Percentiles rank a stretch among this genome's conserved stretches.
These are phyloP conservation scores for Collybia sordida DNA, from an alignment of 768 basidiomycete species.

Conservation along the genomic window DNA sequence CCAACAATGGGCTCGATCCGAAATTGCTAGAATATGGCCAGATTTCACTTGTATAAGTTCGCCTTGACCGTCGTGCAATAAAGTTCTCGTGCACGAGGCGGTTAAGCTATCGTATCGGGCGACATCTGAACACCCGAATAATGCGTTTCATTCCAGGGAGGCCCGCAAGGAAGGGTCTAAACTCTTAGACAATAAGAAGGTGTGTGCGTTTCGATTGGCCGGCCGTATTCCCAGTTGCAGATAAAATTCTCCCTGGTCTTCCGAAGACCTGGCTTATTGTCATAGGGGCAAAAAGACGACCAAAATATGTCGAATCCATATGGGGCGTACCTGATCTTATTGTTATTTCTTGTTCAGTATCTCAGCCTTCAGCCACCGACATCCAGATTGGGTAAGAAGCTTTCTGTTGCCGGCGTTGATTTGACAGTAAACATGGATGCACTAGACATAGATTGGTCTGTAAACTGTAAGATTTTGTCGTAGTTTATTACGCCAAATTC, in stretches of 20 bases:
- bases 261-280: constrained; percentile 21
- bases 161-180: constrained; percentile 27
- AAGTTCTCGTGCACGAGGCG: constrained; percentile 37
- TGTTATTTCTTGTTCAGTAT: constrained; percentile 28
- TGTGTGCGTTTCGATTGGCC: constrained; percentile 4
- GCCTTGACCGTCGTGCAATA: constrained; percentile 21
- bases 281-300: constrained; percentile 11
- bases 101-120: constrained; percentile 23
- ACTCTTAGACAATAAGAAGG: constrained; percentile 9
- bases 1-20: constrained; percentile 30
- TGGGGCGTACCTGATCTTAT: constrained; percentile 41
- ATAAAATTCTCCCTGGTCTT: constrained; percentile 23
- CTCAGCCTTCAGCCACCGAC: constrained; percentile 11
- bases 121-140: constrained; percentile 25
- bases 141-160: constrained; percentile 32
- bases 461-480: too few species aligned
- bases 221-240: constrained; percentile 11
- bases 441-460: too few species aligned
- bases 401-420: constrained; percentile 8
- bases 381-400: constrained; percentile 16
- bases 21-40: constrained; percentile 23
- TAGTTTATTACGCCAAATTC: too few species aligned
- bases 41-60: constrained; percentile 23
- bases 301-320: constrained; percentile 15
- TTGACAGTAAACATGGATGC: too few species aligned